phyloP scores from a whole-genome alignment of 345 rosid species.

The Citrus medica region DNA sequence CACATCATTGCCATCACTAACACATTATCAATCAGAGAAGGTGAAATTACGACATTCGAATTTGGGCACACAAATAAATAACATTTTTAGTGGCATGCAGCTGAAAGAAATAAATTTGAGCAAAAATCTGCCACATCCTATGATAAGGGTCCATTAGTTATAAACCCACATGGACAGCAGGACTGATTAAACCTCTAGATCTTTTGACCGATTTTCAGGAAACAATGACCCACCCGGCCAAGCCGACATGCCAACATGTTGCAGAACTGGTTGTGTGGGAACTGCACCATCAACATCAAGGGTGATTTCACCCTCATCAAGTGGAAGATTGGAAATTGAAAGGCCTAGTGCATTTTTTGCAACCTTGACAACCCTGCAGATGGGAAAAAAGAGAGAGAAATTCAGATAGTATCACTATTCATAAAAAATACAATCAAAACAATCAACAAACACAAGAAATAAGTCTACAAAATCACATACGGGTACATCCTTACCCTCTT shows the following conservation, averaged over 20 bases:
- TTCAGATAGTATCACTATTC: not conserved
- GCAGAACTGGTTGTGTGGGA: slow-evolving; percentile 87
- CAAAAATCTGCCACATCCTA: not conserved
- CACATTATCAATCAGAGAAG: not conserved
- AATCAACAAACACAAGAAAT: not conserved
- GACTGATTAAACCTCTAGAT: not conserved
- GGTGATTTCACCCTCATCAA: slow-evolving; percentile 80
- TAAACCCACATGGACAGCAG: not conserved
- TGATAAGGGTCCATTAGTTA: not conserved
- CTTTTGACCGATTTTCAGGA: not conserved
- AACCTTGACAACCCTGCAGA: slow-evolving; percentile 60
- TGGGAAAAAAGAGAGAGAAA: not conserved
- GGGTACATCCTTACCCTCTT: not conserved
- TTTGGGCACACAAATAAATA: not conserved
- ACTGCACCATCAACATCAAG: slow-evolving; percentile 83
- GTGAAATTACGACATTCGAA: not conserved
- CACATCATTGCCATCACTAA: not conserved
- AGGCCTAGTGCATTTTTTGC: slow-evolving; percentile 52
- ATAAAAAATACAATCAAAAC: not conserved
- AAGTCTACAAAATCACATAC: not conserved
- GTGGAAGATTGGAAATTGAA: slow-evolving; percentile 57
- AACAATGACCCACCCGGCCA: slow-evolving; percentile 74
- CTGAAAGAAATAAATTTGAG: not conserved
- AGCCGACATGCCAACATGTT: slow-evolving; percentile 89
- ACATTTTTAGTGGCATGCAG: not conserved